Conservation (phyloP, 495 filamentous ascomycete genomes). For the Eremomyces bilateralis region DNA sequence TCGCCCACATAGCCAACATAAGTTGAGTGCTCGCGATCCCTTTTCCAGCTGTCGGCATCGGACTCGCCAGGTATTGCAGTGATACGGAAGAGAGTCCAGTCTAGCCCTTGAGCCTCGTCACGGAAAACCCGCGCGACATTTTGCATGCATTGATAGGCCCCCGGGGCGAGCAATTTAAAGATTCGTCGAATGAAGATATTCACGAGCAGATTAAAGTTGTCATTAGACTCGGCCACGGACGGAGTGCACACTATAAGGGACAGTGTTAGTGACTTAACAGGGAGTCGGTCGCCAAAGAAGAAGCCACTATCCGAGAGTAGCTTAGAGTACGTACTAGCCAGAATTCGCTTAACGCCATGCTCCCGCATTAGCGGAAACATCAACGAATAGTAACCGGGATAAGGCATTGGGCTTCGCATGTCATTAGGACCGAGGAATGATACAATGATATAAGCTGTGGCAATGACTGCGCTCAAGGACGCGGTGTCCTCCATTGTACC, state of each 20-base stretch:
- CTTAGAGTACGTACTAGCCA: too few relatives aligned
- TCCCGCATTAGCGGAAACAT: neutral
- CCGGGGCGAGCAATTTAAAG: neutral
- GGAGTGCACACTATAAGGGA: neutral
- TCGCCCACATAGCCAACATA: neutral
- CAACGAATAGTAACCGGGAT: neutral
- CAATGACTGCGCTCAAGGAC: neutral
- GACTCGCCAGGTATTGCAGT: neutral
- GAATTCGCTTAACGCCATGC: neutral
- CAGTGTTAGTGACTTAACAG: too few relatives aligned
- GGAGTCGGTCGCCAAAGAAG: too few relatives aligned
- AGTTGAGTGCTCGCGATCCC: neutral
- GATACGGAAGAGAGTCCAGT: neutral
- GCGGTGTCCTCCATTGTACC: neutral
- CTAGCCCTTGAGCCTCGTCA: neutral
- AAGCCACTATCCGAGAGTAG: too few relatives aligned
- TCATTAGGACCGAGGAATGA: neutral
- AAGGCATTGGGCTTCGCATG: too few relatives aligned
- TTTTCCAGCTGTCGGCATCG: neutral
- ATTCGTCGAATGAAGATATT: neutral
- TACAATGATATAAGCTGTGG: neutral
- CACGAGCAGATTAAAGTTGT: neutral
- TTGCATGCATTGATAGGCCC: neutral
- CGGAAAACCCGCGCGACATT: neutral
- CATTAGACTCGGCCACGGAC: neutral